Percentiles rank a stretch among this genome's conserved stretches.
phyloP scores from a whole-genome alignment of 2,329 filamentous ascomycete species.

The Grosmannia huntii region DNA sequence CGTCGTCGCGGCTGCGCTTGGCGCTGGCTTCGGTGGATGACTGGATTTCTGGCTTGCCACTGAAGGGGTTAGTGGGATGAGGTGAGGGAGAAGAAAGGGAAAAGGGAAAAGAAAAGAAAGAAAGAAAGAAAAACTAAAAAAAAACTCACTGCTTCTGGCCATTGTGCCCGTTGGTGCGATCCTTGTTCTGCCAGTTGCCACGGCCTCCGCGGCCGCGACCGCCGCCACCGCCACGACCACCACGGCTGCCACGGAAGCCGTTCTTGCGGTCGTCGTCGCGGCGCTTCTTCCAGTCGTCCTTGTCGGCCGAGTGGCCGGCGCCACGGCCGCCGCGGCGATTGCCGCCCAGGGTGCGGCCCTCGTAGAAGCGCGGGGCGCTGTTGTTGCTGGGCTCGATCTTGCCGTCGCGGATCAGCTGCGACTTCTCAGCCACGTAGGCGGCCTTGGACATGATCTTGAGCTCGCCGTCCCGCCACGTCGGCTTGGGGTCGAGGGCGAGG shows the following conservation, averaged over 20 bases:
- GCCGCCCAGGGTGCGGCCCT: constrained; percentile 27
- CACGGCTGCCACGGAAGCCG: constrained; percentile 36
- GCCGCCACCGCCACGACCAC: constrained; percentile 21
- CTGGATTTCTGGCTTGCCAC: constrained; percentile 31
- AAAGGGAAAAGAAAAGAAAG: neutral
- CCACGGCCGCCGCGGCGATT: constrained; percentile 26
- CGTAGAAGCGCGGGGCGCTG: constrained; percentile 32
- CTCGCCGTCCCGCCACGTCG: constrained; percentile 70
- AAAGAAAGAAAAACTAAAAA: neutral
- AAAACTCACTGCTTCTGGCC: neutral
- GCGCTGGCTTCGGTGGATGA: constrained; percentile 28
- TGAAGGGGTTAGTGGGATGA: constrained; percentile 6
- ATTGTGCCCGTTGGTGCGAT: neutral
- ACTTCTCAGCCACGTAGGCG: constrained; percentile 72
- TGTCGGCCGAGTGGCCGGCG: constrained; percentile 22
- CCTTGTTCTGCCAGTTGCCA: constrained; percentile 21
- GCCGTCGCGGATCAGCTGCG: constrained; percentile 56
- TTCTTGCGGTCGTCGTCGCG: constrained; percentile 48
- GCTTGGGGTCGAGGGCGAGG: constrained; percentile 64
- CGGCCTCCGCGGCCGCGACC: constrained; percentile 16
- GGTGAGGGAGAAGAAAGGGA: neutral
- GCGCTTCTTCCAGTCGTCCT: constrained; percentile 51
- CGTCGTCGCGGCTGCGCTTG: constrained; percentile 44
- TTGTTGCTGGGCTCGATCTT: constrained; percentile 46
- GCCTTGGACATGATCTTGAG: constrained; percentile 79